phyloP scores from a whole-genome alignment of 2,329 filamentous ascomycete species.

The Verruconis gallopava region DNA sequence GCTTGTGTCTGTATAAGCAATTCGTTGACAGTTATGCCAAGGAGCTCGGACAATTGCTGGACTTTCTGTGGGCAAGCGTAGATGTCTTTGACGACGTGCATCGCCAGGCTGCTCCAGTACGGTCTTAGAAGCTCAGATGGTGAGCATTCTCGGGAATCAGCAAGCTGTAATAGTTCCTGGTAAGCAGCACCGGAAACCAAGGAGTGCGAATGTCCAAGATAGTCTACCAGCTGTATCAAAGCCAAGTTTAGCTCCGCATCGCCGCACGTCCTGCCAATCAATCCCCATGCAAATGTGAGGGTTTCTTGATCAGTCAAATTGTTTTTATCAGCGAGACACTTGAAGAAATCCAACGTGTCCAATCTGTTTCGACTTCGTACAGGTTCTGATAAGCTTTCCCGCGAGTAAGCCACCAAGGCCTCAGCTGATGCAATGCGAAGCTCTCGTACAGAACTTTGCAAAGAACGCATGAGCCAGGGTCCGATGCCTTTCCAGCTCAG shows the following conservation, averaged over 20 bases:
- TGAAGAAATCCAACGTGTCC: conserved; percentile 57
- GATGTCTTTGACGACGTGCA: conserved; percentile 71
- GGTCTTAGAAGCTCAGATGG: conserved; percentile 63
- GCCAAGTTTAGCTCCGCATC: conserved; percentile 81
- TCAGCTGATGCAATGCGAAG: conserved; percentile 70
- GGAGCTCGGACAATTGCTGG: conserved; percentile 65
- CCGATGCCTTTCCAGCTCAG: conserved; percentile 56
- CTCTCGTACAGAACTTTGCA: conserved; percentile 76
- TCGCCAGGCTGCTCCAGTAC: conserved; percentile 78
- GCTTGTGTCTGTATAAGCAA: conserved; percentile 66
- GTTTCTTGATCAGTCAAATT: conserved; percentile 63
- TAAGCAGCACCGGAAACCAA: conserved; percentile 72
- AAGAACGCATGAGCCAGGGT: conserved; percentile 67
- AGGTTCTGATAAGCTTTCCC: conserved; percentile 32
- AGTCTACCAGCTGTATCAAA: conserved; percentile 71
- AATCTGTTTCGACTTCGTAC: conserved; percentile 52
- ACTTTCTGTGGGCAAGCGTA: conserved; percentile 68
- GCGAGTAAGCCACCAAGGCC: conserved; percentile 54
- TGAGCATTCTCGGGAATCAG: conserved; percentile 48
- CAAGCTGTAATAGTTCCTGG: conserved; percentile 64
- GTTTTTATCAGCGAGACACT: conserved; percentile 56
- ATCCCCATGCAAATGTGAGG: conserved; percentile 74
- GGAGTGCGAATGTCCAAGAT: conserved; percentile 70
- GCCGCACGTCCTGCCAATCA: conserved; percentile 57
- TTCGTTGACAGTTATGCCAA: conserved; percentile 61